A percentile compares a stretch with the other conserved stretches of the same genome.
These are phyloP conservation scores for Cinnamomum chago DNA, from an alignment of 164 flowering plant genomes.

Conservation along the genomic window DNA sequence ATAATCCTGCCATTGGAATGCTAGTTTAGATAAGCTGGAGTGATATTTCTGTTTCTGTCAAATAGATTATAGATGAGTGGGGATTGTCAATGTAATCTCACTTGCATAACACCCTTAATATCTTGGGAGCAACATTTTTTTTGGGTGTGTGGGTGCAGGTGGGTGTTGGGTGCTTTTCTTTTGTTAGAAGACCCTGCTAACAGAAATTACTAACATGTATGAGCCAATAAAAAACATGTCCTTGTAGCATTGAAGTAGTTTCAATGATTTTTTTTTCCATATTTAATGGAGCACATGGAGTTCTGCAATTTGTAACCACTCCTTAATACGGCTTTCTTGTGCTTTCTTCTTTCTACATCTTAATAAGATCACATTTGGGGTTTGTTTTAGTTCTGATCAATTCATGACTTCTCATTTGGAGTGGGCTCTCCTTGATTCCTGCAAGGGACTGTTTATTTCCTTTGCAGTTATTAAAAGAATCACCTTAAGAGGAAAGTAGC, in stretches of 20 bases:
- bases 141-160: too few relatives aligned
- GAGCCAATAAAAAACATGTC: background rate
- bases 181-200: background rate
- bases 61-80: background rate
- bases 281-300: too few relatives aligned
- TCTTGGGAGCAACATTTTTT: background rate
- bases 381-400: background rate
- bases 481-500: background rate
- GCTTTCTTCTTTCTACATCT: too few relatives aligned
- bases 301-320: too few relatives aligned
- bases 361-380: background rate
- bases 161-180: background rate
- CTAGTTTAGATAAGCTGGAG: background rate
- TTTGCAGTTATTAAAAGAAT: too few relatives aligned
- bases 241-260: background rate
- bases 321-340: too few relatives aligned
- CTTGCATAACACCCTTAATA: background rate
- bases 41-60: background rate
- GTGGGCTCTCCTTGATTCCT: background rate
- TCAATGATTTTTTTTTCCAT: background rate
- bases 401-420: background rate
- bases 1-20: background rate
- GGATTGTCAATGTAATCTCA: background rate
- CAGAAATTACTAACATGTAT: background rate
- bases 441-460: too few relatives aligned